Evolutionary conservation across 192 early-diverging fungal species (phyloP), one percentile per base, ranked within the genome.

Genomic region (Gigaspora rosea): DNA sequence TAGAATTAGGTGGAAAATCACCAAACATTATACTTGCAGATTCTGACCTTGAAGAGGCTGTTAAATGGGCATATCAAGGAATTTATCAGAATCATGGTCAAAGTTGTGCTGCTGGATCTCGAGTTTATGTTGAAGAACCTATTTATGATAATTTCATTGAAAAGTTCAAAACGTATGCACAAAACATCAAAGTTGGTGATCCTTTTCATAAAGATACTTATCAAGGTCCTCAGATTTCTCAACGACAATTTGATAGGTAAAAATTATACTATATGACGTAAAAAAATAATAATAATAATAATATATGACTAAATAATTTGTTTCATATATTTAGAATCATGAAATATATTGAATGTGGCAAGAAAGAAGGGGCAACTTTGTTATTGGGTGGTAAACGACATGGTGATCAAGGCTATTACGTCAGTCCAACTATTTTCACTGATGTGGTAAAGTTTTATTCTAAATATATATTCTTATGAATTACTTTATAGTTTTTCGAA

Each of bases 1-100:
- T 97, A n/a, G 95, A 97, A 85, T 88, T 97, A 0, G 95, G 92
- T 66, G 95, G 95, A 49, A 97, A 97, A 83, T 94, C 92, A 52
- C 93, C 94, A n/a, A 87, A 88, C 79, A 83, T 94, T 32, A 86
- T 95, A 56, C 94, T 94, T 83, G 88, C 79, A 33, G 94, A 95
- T 85, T 87, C 89, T 46, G 85, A 94, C 80, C 71, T 94, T n/a
- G 90, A 94, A 33, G 80, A 91, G 68, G 91, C 92, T 4, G 86
- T 95, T 33, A 81, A 83, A 63, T 91, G 89, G 59, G 83, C 89
- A n/a, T 81, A 94, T 77, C 81, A 84, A 10, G 87, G 88, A 71
- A 87, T 90, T 22, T 97, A 90, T 82, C 85, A 86, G 67, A 95
- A 94, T 85, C 92, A 95, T 79, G 95, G 95, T 52, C 94, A 97